Evolutionary conservation across 768 basidiomycete genomes (phyloP), one percentile per base, ranked within the genome.

Genomic region (Boletus eberwhitei): DNA sequence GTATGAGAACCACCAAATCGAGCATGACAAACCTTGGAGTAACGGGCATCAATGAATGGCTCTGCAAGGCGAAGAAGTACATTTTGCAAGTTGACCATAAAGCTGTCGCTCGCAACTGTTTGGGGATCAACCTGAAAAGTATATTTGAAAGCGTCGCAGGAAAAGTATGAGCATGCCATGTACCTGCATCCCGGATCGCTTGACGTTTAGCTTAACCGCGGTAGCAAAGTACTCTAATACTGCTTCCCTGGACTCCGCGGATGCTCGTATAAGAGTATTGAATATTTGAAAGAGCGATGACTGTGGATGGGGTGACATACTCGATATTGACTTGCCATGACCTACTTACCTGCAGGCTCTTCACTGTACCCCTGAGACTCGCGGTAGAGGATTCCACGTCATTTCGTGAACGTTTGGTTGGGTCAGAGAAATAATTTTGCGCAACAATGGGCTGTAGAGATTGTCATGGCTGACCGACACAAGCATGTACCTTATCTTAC

Each of bases 31-130:
- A 89, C 94, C 81, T 97, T 98, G 40, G 87, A 83, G 62, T 87
- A 98, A 50, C 79, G 83, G 1, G 90, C 85, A 68, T 98, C 96
- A 79, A 98, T 92, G 64, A 98, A 96, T 0, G 96, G 96, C 60
- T 95, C 92, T 29, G 93, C 87, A 63, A 99, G 88, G 14, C 85
- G 82, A 44, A 93, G 77, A 22, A 98, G 71, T 14, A 97, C 74
- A n/a, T 78, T 79, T 61, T 95, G 90, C 32, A 95, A 64, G 62
- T 98, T 98, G 55, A 90, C 79, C 87, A 99, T 89, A 69, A 93
- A 98, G 53, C 90, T 86, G 66, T 99, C 96, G 1, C 85, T 85
- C 2, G 94, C 84, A 12, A 98, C 94, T 0, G 90, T 92, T 11
- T 82, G 80, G 1, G 85, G 82, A 53, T 98, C 91, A 32, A 97